Percentiles rank a stretch among this genome's conserved stretches.
phyloP scores from a whole-genome alignment of 2,329 filamentous ascomycete species.

The Diaporthe citrichinensis region DNA sequence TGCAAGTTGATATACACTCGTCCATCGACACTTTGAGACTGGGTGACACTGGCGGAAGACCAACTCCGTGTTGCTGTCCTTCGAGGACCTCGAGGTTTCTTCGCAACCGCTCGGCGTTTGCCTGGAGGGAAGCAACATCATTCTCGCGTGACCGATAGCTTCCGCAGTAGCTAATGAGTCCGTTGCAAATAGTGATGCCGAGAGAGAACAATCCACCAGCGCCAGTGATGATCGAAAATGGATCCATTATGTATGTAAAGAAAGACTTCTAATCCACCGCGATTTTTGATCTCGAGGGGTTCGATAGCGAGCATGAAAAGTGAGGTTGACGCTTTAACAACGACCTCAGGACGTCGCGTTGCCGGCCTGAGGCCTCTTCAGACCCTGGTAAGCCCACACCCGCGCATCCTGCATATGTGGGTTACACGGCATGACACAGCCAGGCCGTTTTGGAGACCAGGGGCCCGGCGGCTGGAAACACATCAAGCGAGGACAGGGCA shows the following conservation, averaged over 20 bases:
- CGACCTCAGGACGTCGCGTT: neutral
- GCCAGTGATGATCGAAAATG: neutral
- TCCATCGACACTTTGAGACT: conserved; percentile 4
- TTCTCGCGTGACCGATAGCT: conserved; percentile 9
- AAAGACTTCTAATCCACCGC: neutral
- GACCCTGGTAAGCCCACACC: neutral
- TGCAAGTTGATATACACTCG: neutral
- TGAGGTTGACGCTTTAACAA: neutral
- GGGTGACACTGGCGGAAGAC: neutral
- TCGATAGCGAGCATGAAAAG: neutral
- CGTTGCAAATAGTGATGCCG: neutral
- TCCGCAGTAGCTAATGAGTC: neutral
- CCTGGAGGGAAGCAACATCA: neutral
- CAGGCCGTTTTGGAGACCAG: conserved; percentile 8
- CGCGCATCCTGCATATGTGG: neutral
- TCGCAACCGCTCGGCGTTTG: neutral
- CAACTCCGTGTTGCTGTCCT: neutral
- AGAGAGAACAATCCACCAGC: neutral
- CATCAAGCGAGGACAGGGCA: neutral
- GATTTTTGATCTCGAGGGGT: neutral
- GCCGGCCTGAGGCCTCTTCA: conserved; percentile 3
- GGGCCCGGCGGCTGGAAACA: neutral
- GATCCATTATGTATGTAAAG: neutral
- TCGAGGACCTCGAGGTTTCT: neutral
- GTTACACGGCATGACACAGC: conserved; percentile 29